Evolutionary conservation across 306 rosid genomes (phyloP), one percentile per base, ranked within the genome.

Genomic region (Quercus agrifolia): DNA sequence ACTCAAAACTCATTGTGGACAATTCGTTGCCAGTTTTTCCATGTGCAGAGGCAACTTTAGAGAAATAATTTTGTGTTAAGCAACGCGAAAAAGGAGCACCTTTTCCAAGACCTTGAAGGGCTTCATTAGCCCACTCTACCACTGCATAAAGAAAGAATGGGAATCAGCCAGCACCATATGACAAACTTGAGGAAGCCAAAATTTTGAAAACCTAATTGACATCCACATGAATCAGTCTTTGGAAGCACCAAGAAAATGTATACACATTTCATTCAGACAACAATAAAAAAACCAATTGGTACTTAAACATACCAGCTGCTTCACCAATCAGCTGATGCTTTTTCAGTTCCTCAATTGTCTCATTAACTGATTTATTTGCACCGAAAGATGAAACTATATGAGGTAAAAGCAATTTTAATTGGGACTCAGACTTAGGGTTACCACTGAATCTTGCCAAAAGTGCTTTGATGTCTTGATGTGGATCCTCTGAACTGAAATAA

Each of bases 61-160:
- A 83, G 86, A 93, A 95, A 85, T 95, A 72, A 76, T 82, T 90
- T 41, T 89, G 88, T 30, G 99, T 95, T 87, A 93, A 86, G 72
- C 74, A 80, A 84, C 91, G 98, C 41, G 99, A 93, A 90, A 95
- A 95, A 7, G 99, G 99, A 70, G 97, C 96, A 61, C 98, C 98
- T 85, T 91, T 95, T 73, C 86, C 91, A 33, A 95, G 85, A 76
- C 96, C 97, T 85, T 90, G 96, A 81, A 95, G 97, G 79, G 97
- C 95, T 83, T 95, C 99, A 76, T 87, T 85, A 46, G 99, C 96
- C 98, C 97, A 93, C 80, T 93, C 96, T 74, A 67, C 92, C 83
- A 91, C 98, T 95, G 84, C 55, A 86, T 70, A 76, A 66, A 69
- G 69, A 79, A 44, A 63, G 69, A 38, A 72, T 33, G 56, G 71